Conservation (phyloP, 495 filamentous ascomycete species). For the Acidomyces sp. region DNA sequence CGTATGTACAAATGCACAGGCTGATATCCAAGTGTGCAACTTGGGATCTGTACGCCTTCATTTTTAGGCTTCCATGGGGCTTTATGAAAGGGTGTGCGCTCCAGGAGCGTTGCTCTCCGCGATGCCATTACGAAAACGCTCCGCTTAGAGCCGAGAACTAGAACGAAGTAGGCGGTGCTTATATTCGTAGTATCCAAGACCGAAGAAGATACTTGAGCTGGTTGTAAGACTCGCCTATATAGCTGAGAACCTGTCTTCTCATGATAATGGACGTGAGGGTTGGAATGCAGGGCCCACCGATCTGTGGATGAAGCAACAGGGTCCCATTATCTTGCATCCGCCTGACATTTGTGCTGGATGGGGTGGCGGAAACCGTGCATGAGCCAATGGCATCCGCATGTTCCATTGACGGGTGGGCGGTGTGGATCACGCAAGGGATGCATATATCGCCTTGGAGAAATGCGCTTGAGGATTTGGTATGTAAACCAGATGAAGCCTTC, state of each 20-base stretch:
- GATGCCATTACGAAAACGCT: too few species aligned
- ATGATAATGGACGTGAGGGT: slow-evolving; percentile 9
- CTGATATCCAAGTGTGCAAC: too few species aligned
- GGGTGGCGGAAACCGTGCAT: neutral
- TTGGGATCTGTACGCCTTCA: too few species aligned
- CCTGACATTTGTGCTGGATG: neutral
- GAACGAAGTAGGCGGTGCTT: too few species aligned
- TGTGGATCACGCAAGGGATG: slow-evolving; percentile 3
- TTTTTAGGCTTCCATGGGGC: too few species aligned
- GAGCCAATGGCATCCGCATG: slow-evolving; percentile 6
- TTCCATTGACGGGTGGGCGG: neutral
- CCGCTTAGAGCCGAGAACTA: too few species aligned
- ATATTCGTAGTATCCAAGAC: too few species aligned
- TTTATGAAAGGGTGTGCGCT: too few species aligned
- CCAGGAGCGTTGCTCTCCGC: too few species aligned
- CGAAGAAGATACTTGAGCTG: too few species aligned
- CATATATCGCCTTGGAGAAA: neutral
- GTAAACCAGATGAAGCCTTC: neutral
- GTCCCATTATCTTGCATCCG: slow-evolving; percentile 5
- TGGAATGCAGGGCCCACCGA: slow-evolving; percentile 4
- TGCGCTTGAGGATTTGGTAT: neutral
- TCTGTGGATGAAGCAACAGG: slow-evolving; percentile 8
- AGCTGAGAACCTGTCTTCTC: neutral
- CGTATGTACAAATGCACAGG: too few species aligned
- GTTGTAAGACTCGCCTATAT: too few species aligned